Evolutionary conservation across 2,329 filamentous ascomycete species (phyloP), one percentile per base, ranked within the genome.

Genomic region (Diaporthe sp.): DNA sequence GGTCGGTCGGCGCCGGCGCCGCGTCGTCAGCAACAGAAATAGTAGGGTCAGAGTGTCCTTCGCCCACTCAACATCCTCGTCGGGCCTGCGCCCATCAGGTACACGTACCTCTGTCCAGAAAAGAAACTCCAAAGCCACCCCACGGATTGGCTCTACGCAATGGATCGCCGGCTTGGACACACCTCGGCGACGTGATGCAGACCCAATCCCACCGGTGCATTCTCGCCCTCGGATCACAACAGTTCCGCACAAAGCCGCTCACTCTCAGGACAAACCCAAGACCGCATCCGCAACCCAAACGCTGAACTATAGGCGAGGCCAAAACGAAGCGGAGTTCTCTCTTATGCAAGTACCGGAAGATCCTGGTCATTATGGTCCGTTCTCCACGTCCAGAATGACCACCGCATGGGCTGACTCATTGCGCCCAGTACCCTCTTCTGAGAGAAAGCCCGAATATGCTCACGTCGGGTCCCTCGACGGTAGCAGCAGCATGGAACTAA

Each of bases 1-100:
- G 42, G 81, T 82, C 57, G 81, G 81, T 70, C 81, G 79, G 19
- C 83, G 81, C 75, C 80, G 82, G 72, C 81, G 81, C 15, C 65
- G 49, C 25, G 65, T 51, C 37, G 74, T 75, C 75, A 77, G 46
- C 72, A 77, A 77, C 61, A 76, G 75, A 57, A 77, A 77, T 55
- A 78, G 82, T 71, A 83, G 80, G 68, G 83, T 84, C 65, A 84
- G 84, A 67, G 81, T 84, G 71, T 82, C 81, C 1, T 80, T 80
- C 31, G 73, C 46, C 37, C 77, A 78, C 39, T 79, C 79, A 28
- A 71, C 76, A n/a, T 74, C 74, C 28, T 75, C 73, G 8, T 76
- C 77, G 3, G 62, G 75, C 57, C 76, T 78, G 34, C 77, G 72
- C 13, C 73, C 70, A 12, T 79, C 70, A 17, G 51, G 55, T 4